Base-by-base conservation (phyloP, 2,329 filamentous ascomycete genomes). In the Diaporthe capsici region DNA sequence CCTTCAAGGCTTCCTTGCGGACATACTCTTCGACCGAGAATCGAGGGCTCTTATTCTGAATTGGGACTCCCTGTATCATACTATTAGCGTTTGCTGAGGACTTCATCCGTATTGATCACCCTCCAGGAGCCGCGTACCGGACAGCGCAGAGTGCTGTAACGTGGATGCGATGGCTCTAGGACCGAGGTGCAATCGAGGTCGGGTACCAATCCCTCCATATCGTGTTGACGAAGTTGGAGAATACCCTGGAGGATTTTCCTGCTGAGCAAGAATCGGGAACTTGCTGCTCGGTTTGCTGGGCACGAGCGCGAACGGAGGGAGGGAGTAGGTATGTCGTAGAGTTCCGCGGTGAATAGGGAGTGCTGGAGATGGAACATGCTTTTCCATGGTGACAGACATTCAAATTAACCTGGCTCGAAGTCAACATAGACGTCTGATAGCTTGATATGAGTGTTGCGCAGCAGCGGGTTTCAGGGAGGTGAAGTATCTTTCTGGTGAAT, bases 151-250 rank as follows among this genome's bases (percentile, higher is more conserved):
- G 28, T 53, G 47, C 44, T 53, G 28, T 39, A 31, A 0, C 1
- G 22, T 13, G 63, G 28, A 5, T n/a, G 4, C 1, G 42, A 28
- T n/a, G 42, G 63, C 63, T 67, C 44, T 2, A 51, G 12, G 3
- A 51, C 3, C 42, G 9, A 3, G 3, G 13, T 22, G 15, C 20
- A 9, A 1, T 12, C 2, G 12, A 2, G 0, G 2, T 42, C 10
- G 4, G 13, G n/a, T 3, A 17, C 17, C 6, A 49, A 22, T 22
- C 1, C 44, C 1, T 49, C 17, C 17, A 49, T 49, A 6, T 49
- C 22, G 17, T 49, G 7, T 10, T 49, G 8, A 4, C 1, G 0
- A 49, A 22, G 42, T 5, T 20, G 39, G 2, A 25, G 20, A 13
- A 42, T 65, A 6, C 12, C 2, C 20, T 7, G 31, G 7, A 12